Base-by-base conservation (phyloP, 768 basidiomycete genomes). In the Hygrophorus russula region DNA sequence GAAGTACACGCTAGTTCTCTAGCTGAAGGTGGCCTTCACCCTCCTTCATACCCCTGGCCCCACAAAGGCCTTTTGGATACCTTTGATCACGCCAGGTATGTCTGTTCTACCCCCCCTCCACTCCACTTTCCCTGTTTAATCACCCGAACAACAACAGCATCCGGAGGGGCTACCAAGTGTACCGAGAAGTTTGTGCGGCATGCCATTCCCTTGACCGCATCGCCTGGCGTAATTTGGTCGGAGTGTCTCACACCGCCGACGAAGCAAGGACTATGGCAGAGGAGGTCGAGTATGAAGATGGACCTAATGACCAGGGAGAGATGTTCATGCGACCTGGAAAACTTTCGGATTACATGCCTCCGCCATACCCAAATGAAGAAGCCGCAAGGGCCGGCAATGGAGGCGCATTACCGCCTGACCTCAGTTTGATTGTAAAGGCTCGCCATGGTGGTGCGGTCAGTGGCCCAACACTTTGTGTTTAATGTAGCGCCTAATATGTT, bases 271-370 rank as follows among this genome's bases (percentile, higher is more conserved):
- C 71, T 2, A 78, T 98, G 83, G 96, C 96, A 8, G 96, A 96
- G 67, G 94, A 97, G 57, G 71, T 92, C 46, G 96, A 99, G 64
- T 99, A 98, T 65, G 74, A 78, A 56, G 96, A 99, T 58, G 96
- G 96, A 29, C 96, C 96, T 39, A 78, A 97, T 60, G 82, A 82
- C 51, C 69, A 85, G 51, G 96, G 96, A 52, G 91, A 97, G 67
- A 98, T 96, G 93, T 99, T 97, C 77, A 80, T 90, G 67, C 76
- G 96, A 43, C 96, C 96, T 10, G 96, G 96, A 65, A 99, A 99
- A 67, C 82, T 98, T 46, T 80, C 96, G 31, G 96, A 99, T 63
- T 98, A 97, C 66, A 70, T 99, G 73, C 96, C 94, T 44, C 59
- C 73, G 36, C 90, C 96, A 34, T 99, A 99, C 68, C 79, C 93